phyloP scores from a whole-genome alignment of 2,329 filamentous ascomycete genomes.

The Cryphonectria japonica region DNA sequence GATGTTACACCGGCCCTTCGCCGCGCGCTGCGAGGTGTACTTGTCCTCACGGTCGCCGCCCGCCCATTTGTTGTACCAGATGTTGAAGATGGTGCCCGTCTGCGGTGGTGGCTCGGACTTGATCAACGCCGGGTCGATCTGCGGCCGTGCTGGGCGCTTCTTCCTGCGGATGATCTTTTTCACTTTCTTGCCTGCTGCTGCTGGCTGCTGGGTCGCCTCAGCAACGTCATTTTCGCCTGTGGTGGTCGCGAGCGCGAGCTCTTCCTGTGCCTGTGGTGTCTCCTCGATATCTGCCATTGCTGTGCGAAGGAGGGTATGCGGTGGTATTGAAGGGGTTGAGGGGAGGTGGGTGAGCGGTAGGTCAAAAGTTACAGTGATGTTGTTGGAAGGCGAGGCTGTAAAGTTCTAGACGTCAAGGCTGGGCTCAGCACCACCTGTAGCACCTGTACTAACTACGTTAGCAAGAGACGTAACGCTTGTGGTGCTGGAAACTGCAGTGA shows the following conservation, averaged over 20 bases:
- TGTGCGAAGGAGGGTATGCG: neutral
- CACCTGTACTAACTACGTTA: neutral
- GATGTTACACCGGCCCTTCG: slow-evolving; percentile 85
- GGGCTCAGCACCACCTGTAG: neutral
- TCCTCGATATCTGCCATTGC: slow-evolving; percentile 34
- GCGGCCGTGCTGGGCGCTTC: slow-evolving; percentile 83
- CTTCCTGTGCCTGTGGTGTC: slow-evolving; percentile 32
- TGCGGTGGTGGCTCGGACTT: slow-evolving; percentile 86
- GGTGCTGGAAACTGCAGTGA: neutral
- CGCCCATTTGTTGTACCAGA: slow-evolving; percentile 99
- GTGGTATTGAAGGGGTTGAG: neutral
- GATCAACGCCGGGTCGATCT: slow-evolving; percentile 84
- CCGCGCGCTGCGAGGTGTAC: slow-evolving; percentile 79
- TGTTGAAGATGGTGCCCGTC: slow-evolving; percentile 95
- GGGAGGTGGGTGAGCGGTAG: neutral
- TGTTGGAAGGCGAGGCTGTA: slow-evolving; percentile 16
- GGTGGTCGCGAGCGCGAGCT: slow-evolving; percentile 43
- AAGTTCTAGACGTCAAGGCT: neutral
- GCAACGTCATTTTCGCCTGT: slow-evolving; percentile 48
- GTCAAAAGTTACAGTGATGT: neutral
- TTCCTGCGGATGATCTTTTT: slow-evolving; percentile 95
- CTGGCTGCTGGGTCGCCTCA: slow-evolving; percentile 40
- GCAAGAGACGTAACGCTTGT: neutral
- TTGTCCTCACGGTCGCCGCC: slow-evolving; percentile 95
- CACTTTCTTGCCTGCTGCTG: slow-evolving; percentile 59